These are phyloP conservation scores for Pharnaceum exiguum DNA, from an alignment of 148 eudicot species.

Conservation along the genomic window DNA sequence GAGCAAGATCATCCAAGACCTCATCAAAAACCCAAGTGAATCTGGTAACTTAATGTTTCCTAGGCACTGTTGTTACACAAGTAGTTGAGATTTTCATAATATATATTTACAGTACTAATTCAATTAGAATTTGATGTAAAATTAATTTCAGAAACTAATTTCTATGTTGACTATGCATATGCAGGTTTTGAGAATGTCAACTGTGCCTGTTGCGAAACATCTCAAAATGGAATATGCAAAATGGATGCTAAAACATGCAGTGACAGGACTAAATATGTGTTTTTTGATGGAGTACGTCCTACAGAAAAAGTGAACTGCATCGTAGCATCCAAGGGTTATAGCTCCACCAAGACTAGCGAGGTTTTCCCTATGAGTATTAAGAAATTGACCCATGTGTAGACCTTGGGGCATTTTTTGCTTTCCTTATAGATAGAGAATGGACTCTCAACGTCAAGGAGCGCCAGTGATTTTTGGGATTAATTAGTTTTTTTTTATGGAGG, in stretches of 20 bases:
- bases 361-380: constrained; percentile 8
- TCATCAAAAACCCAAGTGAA: no score
- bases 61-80: no score
- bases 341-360: not conserved
- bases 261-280: constrained; percentile 4
- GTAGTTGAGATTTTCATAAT: no score
- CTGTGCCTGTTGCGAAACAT: constrained; percentile 2
- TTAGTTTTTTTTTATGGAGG: no score
- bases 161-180: no score
- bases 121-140: no score
- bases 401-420: not conserved
- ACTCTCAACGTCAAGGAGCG: no score
- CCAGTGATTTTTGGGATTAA: no score
- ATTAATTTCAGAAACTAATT: no score
- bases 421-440: not conserved
- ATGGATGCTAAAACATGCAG: constrained; percentile 2
- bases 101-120: no score
- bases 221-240: not conserved
- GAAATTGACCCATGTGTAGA: not conserved
- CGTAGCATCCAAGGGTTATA: constrained; percentile 5
- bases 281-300: constrained; percentile 10
- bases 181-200: not conserved
- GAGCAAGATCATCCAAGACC: no score
- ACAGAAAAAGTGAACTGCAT: constrained; percentile 13
- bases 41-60: no score